Base-by-base conservation (phyloP, 208 protist species). In the Leishmania martiniquensis region DNA sequence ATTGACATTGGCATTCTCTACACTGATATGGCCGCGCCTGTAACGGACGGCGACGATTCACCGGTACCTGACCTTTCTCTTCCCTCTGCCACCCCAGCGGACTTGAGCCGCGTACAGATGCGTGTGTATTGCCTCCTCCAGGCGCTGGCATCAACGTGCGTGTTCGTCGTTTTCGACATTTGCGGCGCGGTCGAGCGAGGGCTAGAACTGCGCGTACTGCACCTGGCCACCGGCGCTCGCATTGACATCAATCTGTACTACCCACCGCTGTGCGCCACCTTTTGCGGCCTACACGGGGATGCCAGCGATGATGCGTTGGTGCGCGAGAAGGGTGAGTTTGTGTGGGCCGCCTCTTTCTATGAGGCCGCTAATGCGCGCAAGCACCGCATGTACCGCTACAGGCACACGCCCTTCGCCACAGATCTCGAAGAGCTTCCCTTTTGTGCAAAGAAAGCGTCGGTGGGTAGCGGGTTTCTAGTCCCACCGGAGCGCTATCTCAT, bases 181-280 rank as follows among this genome's bases (percentile, higher is more conserved):
- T 96, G 91, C 74, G 95, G 95, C 0, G 71, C 75, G 0, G 82
- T 98, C 0, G 78, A 85, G 17, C 89, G 85, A 44, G 95, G 95
- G 6, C 81, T 97, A 1, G 92, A 98, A 73, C 49, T 98, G 72
- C 92, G 94, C 29, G 80, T 95, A 5, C 49, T 96, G 72, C 94
- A 98, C 80, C 29, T 68, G 1, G 29, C 70, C 2, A 96, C 91
- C 2, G 73, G 75, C n/a, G 84, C 93, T 20, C 77, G 88, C 42
- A 39, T 98, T 42, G 95, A 98, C 76, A 69, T 97, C 72, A 98
- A 98, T 77, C 77, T 95, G 9, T 97, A 94, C 83, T 98, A 98
- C 60, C 80, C 88, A 1, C 85, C 89, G 0, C 67, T 96, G 1
- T 37, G 51, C 20, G 25, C 39, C 22, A 47, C 15, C 47, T 10